Base-by-base conservation (phyloP, 164 flowering plant genomes). In the Piper longum region DNA sequence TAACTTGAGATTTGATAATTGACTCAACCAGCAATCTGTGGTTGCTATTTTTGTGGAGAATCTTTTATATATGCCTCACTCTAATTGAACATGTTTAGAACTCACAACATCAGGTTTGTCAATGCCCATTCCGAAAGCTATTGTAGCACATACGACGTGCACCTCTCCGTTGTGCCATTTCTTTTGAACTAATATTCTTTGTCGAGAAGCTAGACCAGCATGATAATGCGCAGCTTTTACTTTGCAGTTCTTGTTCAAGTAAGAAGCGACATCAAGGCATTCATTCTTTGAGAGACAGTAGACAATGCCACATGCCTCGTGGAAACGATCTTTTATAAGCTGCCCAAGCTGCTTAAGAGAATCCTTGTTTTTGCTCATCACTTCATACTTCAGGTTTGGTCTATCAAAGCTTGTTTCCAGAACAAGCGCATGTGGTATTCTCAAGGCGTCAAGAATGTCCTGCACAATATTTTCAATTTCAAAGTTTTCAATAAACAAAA, bases 81-180 rank as follows among this genome's bases (percentile, higher is more conserved):
- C 36, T 26, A 26, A 26, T 26, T 26, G 36, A 26, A 26, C 36
- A 26, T 16, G 61, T 54, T 45, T 60, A 59, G 18, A 56, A 90
- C 97, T 83, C 69, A 93, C 99, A 69, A 93, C 99, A 75, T 93
- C 88, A 61, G 99, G 83, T 74, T 90, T 93, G 78, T 93, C 95
- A 66, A 93, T 93, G 66, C 99, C 99, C 99, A 93, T 93, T 60
- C 97, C 97, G 73, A 90, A 93, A 66, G 99, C 99, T 65, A 90
- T 90, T 13, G 97, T 93, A 54, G 97, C 99, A 74, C 97, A 90
- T 26, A 90, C 91, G 67, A 93, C 80, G 51, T 83, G 81, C 63
- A 86, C 87, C 71, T 90, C 89, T 66, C 96, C 99, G 3, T 73
- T 69, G 62, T 85, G 81, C 97, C 99, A 93, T 75, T 85, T 93